phyloP scores from a whole-genome alignment of 1,139 yeast species.

The Blastobotrys raffinosifermentans region DNA sequence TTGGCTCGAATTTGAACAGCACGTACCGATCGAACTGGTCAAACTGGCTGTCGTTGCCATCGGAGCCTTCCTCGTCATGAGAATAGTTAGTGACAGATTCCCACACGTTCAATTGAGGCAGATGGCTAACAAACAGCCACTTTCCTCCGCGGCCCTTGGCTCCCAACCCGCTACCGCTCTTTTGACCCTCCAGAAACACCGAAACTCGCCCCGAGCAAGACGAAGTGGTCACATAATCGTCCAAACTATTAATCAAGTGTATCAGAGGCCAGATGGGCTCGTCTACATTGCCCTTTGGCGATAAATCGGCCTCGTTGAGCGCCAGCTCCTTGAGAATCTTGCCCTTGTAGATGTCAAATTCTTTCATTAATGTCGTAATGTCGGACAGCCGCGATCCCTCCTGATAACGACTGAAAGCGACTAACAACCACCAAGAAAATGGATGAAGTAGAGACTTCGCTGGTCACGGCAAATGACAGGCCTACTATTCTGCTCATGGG shows the following conservation, averaged over 20 bases:
- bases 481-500: conserved; percentile 65
- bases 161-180: conserved; percentile 44
- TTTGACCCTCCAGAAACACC: conserved; percentile 65
- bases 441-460: conserved; percentile 20
- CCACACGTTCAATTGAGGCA: conserved; percentile 48
- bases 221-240: conserved; percentile 76
- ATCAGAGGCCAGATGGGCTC: conserved; percentile 66
- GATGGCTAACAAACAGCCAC: conserved; percentile 82
- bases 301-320: conserved; percentile 46
- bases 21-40: conserved; percentile 45
- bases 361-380: conserved; percentile 4
- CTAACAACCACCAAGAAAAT: too few relatives aligned
- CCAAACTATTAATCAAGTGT: conserved; percentile 52
- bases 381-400: too few relatives aligned
- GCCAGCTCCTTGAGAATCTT: conserved; percentile 44
- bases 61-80: too few relatives aligned
- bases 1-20: conserved; percentile 75
- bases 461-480: conserved; percentile 18
- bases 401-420: too few relatives aligned
- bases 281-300: conserved; percentile 84
- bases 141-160: conserved; percentile 83
- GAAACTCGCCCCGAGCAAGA: conserved; percentile 86
- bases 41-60: conserved; percentile 5
- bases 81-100: conserved; percentile 14
- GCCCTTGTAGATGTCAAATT: conserved; percentile 61